Evolutionary conservation across 148 eudicot species (phyloP).

Genomic region (Chenopodium suecicum): DNA sequence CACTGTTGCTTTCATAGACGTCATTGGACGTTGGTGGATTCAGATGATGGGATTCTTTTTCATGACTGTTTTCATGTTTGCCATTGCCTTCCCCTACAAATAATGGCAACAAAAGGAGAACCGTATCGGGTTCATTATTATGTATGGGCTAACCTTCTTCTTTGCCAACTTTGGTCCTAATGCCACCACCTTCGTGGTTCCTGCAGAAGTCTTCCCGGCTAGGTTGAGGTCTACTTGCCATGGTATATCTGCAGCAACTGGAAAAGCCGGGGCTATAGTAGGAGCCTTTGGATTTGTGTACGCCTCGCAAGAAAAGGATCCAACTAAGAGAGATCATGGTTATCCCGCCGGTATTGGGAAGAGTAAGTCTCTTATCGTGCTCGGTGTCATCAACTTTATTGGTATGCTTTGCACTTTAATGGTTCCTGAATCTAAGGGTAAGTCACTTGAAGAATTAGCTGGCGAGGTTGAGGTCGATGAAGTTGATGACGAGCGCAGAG

Average conservation of each 20-base stretch:
- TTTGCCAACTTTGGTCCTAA: conserved; percentile 41
- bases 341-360: conserved; percentile 36
- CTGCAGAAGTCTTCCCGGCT: conserved; percentile 38
- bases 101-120: conserved; percentile 35
- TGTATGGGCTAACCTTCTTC: conserved; percentile 35
- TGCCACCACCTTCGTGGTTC: conserved; percentile 35
- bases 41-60: conserved; percentile 36
- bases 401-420: conserved; percentile 47
- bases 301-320: conserved; percentile 28
- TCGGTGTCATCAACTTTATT: conserved; percentile 36
- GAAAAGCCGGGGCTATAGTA: conserved; percentile 37
- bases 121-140: conserved; percentile 32
- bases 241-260: conserved; percentile 33
- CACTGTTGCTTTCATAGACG: conserved; percentile 54
- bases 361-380: conserved; percentile 32
- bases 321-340: conserved; percentile 18
- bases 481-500: neutral
- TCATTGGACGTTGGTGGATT: conserved; percentile 22
- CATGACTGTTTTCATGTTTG: conserved; percentile 81
- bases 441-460: conserved; percentile 51
- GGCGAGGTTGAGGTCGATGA: conserved; percentile 27
- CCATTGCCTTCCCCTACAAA: conserved; percentile 54
- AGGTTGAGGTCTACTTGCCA: conserved; percentile 39
- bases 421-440: conserved; percentile 54
- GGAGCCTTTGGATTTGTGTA: conserved; percentile 38